A percentile compares a stretch with the other conserved stretches of the same genome.
Conservation (phyloP, 371 early-diverging fungal genomes). For the Funneliformis caledonium region DNA sequence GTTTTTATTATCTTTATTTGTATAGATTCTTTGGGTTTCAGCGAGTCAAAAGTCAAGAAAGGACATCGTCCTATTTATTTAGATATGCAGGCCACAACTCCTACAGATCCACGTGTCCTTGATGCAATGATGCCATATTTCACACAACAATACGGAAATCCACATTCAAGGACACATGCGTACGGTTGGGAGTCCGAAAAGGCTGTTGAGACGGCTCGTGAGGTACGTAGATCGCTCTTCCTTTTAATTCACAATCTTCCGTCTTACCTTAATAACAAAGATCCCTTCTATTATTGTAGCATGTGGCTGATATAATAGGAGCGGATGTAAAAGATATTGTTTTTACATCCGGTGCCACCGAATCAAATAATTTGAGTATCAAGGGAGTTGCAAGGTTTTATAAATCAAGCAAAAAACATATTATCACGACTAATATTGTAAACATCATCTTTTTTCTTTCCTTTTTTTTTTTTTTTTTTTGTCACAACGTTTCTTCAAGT, state of each 20-base stretch:
- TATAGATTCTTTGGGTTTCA: conserved; percentile 64
- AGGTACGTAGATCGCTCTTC: conserved; percentile 49
- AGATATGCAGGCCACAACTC: conserved; percentile 98
- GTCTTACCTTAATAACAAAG: background rate
- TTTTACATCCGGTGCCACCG: conserved; percentile 99
- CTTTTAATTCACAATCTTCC: background rate
- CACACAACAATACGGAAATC: conserved; percentile 96
- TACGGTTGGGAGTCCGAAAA: conserved; percentile 99
- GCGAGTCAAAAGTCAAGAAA: conserved; percentile 49
- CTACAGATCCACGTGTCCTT: conserved; percentile 96
- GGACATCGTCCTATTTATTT: conserved; percentile 83
- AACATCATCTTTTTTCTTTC: conserved; percentile 25
- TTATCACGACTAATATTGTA: conserved; percentile 97
- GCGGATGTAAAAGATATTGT: conserved; percentile 98
- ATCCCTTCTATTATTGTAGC: conserved; percentile 50
- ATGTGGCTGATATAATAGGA: conserved; percentile 92
- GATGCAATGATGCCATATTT: conserved; percentile 98
- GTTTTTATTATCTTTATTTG: background rate
- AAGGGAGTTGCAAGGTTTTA: conserved; percentile 98
- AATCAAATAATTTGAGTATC: conserved; percentile 96
- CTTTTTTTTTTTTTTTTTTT: background rate
- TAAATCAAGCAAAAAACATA: conserved; percentile 94
- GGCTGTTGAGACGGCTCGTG: conserved; percentile 93
- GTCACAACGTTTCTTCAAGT: background rate
- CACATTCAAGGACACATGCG: conserved; percentile 97